Evolutionary conservation across 2,329 filamentous ascomycete genomes (phyloP).

Genomic region (Phaeosphaeria sp.): DNA sequence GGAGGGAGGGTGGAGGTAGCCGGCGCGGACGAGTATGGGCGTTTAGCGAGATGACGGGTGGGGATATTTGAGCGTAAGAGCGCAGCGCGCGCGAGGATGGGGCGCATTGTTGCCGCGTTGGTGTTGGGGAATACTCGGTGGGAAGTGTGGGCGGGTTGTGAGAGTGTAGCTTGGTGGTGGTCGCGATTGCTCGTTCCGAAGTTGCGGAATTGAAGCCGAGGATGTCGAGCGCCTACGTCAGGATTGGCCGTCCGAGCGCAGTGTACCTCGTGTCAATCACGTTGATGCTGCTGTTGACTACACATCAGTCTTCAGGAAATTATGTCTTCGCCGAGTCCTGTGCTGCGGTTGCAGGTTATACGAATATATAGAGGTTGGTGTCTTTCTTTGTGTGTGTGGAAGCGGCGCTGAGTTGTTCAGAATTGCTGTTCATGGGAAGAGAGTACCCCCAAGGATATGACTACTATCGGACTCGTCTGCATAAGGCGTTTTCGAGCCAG

Average conservation of each 20-base stretch:
- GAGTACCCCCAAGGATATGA: constrained; percentile 85
- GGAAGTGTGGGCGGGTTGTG: too few relatives aligned
- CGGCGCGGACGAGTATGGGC: background rate
- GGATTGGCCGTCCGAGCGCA: background rate
- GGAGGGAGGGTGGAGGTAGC: constrained; percentile 41
- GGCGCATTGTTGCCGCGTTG: background rate
- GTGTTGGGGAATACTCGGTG: background rate
- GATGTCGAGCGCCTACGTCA: background rate
- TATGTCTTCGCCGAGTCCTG: constrained; percentile 54
- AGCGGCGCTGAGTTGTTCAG: constrained; percentile 54
- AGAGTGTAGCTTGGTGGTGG: background rate
- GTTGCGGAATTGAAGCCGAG: constrained; percentile 1
- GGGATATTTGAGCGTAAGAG: constrained; percentile 10
- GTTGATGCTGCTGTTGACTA: background rate
- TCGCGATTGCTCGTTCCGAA: background rate
- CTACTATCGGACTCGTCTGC: constrained; percentile 82
- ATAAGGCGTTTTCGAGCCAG: constrained; percentile 84
- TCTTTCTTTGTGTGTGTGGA: background rate
- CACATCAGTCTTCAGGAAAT: background rate
- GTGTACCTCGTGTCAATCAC: background rate
- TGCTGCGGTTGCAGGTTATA: constrained; percentile 79
- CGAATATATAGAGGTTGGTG: constrained; percentile 82
- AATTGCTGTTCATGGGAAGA: constrained; percentile 82
- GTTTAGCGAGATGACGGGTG: constrained; percentile 5
- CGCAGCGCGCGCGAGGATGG: constrained; percentile 4